Percentiles rank a stretch among this genome's conserved stretches.
Conservation (phyloP, 2,329 filamentous ascomycete species). For the Diaporthe capsici region DNA sequence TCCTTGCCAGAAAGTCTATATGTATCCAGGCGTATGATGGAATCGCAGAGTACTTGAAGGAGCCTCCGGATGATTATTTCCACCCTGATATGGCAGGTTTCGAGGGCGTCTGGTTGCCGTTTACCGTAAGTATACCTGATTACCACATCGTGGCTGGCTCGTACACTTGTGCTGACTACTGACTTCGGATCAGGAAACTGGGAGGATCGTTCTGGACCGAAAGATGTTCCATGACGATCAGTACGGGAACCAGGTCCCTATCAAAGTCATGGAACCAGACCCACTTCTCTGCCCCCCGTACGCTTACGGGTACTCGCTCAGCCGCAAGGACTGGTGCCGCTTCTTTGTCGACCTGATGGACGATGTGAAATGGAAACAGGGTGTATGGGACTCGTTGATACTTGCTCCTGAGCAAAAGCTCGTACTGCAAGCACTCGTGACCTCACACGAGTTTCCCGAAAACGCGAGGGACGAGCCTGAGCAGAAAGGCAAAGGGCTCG, state of each 20-base stretch:
- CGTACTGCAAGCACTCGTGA: neutral
- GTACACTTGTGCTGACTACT: neutral
- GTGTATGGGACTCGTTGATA: neutral
- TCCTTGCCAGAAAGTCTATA: neutral
- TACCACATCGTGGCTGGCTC: neutral
- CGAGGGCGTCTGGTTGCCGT: neutral
- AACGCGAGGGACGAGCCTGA: constrained; percentile 5
- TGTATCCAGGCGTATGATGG: constrained; percentile 12
- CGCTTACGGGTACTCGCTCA: constrained; percentile 2
- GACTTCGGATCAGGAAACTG: neutral
- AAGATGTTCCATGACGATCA: constrained; percentile 10
- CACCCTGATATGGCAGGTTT: neutral
- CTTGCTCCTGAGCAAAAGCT: neutral
- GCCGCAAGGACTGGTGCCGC: constrained; percentile 18
- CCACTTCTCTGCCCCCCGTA: constrained; percentile 1
- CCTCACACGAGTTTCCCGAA: neutral
- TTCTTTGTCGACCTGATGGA: constrained; percentile 10
- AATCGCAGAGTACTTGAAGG: constrained; percentile 1
- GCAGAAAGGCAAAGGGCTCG: constrained; percentile 14
- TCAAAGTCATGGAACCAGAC: neutral
- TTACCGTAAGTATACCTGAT: neutral
- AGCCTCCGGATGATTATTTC: neutral
- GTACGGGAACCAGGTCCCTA: neutral
- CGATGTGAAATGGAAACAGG: constrained; percentile 3
- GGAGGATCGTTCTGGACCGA: neutral